Conservation (phyloP, 129 eudicot genomes). For the Centella asiatica region DNA sequence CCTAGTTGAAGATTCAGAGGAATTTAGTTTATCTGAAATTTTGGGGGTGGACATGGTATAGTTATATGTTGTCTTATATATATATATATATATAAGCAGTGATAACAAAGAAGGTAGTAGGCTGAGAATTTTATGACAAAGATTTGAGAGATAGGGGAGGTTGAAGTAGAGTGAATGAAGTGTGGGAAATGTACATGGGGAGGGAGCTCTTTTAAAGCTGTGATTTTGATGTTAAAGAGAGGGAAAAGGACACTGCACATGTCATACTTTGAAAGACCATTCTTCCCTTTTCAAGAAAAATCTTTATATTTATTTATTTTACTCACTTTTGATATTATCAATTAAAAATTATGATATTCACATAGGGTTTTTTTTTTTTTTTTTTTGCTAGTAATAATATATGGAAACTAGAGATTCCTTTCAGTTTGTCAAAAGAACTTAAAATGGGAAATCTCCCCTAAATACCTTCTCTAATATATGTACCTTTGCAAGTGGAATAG, state of each 20-base stretch:
- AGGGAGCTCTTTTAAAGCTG: constrained; percentile 16
- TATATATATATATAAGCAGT: not conserved
- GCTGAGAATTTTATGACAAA: not conserved
- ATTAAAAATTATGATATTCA: too few species aligned
- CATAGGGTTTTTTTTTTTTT: not conserved
- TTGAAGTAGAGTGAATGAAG: constrained; percentile 22
- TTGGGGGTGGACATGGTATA: constrained; percentile 30
- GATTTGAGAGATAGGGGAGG: constrained; percentile 10
- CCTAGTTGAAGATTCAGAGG: constrained; percentile 39
- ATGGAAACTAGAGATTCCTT: not conserved
- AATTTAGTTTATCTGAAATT: constrained; percentile 35
- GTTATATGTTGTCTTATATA: too few species aligned
- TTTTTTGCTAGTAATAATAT: not conserved
- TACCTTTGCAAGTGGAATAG: constrained; percentile 4
- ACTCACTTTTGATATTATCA: too few species aligned
- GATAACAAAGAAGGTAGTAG: not conserved
- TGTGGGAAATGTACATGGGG: constrained; percentile 17
- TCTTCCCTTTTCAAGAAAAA: constrained; percentile 5
- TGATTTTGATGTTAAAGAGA: constrained; percentile 11
- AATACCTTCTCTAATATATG: not conserved
- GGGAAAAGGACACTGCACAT: constrained; percentile 16
- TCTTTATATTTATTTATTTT: too few species aligned
- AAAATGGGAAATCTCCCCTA: not conserved
- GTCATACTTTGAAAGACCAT: constrained; percentile 18
- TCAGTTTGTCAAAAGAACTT: constrained; percentile 1